Evolutionary conservation across 768 basidiomycete genomes (phyloP), one percentile per base, ranked within the genome.

Genomic region (Rubroboletus pulcherrimus): DNA sequence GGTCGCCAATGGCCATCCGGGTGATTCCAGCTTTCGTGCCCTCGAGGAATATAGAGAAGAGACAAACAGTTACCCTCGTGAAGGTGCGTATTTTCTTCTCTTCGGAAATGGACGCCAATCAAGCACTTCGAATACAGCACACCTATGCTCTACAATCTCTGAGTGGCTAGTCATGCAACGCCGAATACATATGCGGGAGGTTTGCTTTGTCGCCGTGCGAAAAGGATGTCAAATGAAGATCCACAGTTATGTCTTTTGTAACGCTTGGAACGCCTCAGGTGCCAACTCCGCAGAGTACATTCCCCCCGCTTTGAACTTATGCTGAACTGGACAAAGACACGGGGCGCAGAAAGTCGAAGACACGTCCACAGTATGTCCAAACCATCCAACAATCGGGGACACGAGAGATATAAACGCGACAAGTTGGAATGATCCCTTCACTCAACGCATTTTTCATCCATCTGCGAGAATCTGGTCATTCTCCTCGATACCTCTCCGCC

Each of bases 381-480:
- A 47, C 1, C 34, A 14, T 19, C 12, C 11, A 51, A 55, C 57
- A 53, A 56, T 53, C 35, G 33, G 49, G 21, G 21, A n/a, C 12
- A 15, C 15, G n/a, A 55, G 54, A 42, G 35, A 53, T 66, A 55
- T 63, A 66, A 66, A 40, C 12, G 10, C 24, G 31, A 7, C 7
- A 5, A 1, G 41, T 21, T 26, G 6, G 26, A 37, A 21, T 11
- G 42, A 24, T 44, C 19, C n/a, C 15, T 34, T 21, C 19, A n/a
- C 17, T 30, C 30, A 1, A 29, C 48, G 11, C 33, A n/a, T 21
- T 19, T 26, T 19, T n/a, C 31, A 44, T 19, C 33, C 42, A n/a
- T 17, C 38, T 33, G 24, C 33, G 54, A 58, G 54, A 45, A 51
- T 40, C 63, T 63, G 59, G 58, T 53, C 52, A 42, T 55, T 60